Evolutionary conservation across 495 filamentous ascomycete species (phyloP).

Genomic region (Penicillium manginii): DNA sequence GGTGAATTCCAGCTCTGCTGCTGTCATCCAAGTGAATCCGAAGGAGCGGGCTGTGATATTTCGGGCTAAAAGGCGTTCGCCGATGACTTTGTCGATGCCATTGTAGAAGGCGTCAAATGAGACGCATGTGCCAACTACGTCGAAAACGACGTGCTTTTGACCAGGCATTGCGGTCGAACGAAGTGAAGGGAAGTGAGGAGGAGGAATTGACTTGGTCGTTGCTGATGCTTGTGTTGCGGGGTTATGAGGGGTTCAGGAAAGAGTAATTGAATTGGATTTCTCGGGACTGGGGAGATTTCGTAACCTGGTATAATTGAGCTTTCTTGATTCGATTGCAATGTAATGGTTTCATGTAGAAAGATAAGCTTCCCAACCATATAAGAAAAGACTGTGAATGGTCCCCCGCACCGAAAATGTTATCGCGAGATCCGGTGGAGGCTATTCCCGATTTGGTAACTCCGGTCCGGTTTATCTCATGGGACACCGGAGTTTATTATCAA

Average conservation of each 20-base stretch:
- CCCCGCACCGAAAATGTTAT: slow-evolving; percentile 6
- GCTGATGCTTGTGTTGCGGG: not conserved
- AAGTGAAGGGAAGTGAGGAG: not conserved
- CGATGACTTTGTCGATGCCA: slow-evolving; percentile 33
- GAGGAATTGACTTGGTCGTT: not conserved
- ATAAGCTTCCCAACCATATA: slow-evolving; percentile 2
- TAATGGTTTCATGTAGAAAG: not conserved
- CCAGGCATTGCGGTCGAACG: slow-evolving; percentile 9
- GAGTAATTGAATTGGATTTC: not conserved
- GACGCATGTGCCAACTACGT: slow-evolving; percentile 50
- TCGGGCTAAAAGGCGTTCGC: slow-evolving; percentile 31
- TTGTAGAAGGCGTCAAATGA: slow-evolving; percentile 42
- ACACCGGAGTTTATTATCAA: not conserved
- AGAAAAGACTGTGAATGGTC: not conserved
- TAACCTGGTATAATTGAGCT: not conserved
- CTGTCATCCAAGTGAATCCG: slow-evolving; percentile 47
- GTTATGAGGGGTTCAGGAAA: not conserved
- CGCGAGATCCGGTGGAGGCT: not conserved
- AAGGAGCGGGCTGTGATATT: slow-evolving; percentile 39
- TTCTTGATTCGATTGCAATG: not conserved
- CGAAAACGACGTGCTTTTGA: slow-evolving; percentile 46
- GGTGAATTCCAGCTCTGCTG: slow-evolving; percentile 47
- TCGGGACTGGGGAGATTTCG: not conserved
- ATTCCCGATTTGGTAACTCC: slow-evolving; percentile 14
- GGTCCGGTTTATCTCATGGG: slow-evolving; percentile 13